A percentile compares a stretch with the other conserved stretches of the same genome.
These are phyloP conservation scores for Fusarium piperis DNA, from an alignment of 2,329 filamentous ascomycete species.

Conservation along the genomic window DNA sequence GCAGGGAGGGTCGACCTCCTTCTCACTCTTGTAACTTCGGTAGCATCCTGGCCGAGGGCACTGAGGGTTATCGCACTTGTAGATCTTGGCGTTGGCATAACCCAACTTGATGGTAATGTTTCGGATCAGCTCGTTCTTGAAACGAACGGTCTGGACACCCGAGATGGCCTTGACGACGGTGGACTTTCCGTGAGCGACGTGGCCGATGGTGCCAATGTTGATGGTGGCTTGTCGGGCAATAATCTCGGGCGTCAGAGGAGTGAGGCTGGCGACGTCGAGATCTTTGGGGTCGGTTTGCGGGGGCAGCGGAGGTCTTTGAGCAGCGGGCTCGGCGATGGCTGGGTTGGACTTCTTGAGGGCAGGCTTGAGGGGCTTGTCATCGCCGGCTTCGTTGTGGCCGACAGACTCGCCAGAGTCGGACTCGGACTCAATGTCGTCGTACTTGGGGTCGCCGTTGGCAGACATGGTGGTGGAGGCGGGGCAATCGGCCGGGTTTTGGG, in stretches of 20 bases:
- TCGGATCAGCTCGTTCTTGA: conserved; percentile 99
- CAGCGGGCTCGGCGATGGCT: conserved; percentile 65
- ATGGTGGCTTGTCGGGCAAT: conserved; percentile 98
- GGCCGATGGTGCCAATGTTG: conserved; percentile 98
- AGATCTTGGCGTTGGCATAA: conserved; percentile 99
- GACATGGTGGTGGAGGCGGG: conserved; percentile 58
- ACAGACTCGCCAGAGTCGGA: conserved; percentile 73
- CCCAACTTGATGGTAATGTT: conserved; percentile 99
- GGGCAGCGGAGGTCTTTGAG: conserved; percentile 67
- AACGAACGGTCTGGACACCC: conserved; percentile 97
- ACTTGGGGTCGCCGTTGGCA: conserved; percentile 68
- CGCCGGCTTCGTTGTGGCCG: conserved; percentile 65
- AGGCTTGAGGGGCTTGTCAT: conserved; percentile 80
- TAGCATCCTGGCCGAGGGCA: conserved; percentile 97
- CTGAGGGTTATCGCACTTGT: conserved; percentile 92
- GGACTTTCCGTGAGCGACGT: conserved; percentile 98
- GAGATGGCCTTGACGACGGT: conserved; percentile 99
- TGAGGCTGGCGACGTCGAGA: conserved; percentile 82
- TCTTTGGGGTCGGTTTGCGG: conserved; percentile 93
- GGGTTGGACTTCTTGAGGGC: conserved; percentile 79
- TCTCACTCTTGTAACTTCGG: conserved; percentile 97
- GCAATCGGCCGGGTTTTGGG: conserved; percentile 39
- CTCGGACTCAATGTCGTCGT: conserved; percentile 80
- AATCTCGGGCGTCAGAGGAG: conserved; percentile 92
- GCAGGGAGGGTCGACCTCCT: conserved; percentile 96